Percentiles rank a stretch among this genome's conserved stretches.
Conservation (phyloP, 2,329 filamentous ascomycete species). For the Botrytis galanthina region DNA sequence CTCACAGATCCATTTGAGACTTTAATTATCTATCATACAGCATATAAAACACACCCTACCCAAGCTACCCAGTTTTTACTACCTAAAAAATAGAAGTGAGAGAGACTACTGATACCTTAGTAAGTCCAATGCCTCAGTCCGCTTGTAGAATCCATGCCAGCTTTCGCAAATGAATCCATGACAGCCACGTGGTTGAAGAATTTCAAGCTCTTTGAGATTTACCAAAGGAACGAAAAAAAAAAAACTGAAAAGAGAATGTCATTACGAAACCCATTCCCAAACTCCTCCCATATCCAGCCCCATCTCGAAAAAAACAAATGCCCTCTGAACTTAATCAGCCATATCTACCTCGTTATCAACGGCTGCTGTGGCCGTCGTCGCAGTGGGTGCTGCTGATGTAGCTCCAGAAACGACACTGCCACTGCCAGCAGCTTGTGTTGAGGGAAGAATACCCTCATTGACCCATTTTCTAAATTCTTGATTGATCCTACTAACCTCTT, state of each 20-base stretch:
- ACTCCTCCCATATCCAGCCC: slow-evolving; percentile 4
- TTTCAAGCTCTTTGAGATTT: slow-evolving; percentile 10
- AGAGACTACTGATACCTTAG: not conserved
- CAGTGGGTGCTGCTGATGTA: not conserved
- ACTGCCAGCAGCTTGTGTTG: not conserved
- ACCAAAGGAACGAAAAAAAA: not conserved
- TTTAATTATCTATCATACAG: slow-evolving; percentile 16
- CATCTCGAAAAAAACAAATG: not conserved
- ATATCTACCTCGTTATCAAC: slow-evolving; percentile 20
- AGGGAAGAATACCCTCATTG: slow-evolving; percentile 34
- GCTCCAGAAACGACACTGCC: not conserved
- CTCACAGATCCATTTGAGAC: not conserved
- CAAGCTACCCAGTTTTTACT: slow-evolving; percentile 1
- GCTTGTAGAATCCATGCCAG: not conserved
- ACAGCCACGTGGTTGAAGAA: not conserved
- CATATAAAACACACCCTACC: slow-evolving; percentile 2
- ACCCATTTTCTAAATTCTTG: slow-evolving; percentile 49
- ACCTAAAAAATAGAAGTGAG: not conserved
- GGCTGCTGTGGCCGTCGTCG: not conserved
- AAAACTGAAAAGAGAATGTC: slow-evolving; percentile 3
- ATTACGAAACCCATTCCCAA: slow-evolving; percentile 7
- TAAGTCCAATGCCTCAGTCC: slow-evolving; percentile 4
- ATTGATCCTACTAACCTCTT: slow-evolving; percentile 48
- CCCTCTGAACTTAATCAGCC: slow-evolving; percentile 10
- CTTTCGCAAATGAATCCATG: slow-evolving; percentile 6